Base-by-base conservation (phyloP, 1,284 basidiomycete genomes). In the Trametes pubescens region DNA sequence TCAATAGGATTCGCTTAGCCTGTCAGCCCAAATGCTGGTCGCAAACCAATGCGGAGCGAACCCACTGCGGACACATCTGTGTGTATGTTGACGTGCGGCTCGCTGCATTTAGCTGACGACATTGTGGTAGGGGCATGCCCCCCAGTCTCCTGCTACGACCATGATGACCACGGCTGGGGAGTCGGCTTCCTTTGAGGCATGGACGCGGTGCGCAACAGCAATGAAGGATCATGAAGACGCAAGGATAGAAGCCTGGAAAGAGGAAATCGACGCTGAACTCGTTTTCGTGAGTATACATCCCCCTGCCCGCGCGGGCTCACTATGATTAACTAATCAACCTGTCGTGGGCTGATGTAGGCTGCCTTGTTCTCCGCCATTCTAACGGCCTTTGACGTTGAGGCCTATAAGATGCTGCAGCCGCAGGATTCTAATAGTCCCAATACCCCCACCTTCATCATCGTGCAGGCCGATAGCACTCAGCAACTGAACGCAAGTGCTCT, bases 331-430 rank as follows among this genome's bases (percentile, higher is more conserved):
- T 1, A 7, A 26, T 38, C 16, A 26, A 16, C 24, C 22, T 32
- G 21, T 43, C 16, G 14, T 34, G 21, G 6, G n/a, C 44, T 47
- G n/a, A 8, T 24, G 37, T 54, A 73, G 72, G 72, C 72, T 1
- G 72, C 69, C 51, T 51, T 72, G 9, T 73, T 71, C 58, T 73
- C 72, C 4, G 72, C 71, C 0, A 69, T 71, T 2, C 49, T 72
- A 14, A 73, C 71, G 14, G 68, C 72, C 1, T 73, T 73, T 57
- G 65, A 71, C 49, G 66, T 72, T 37, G 69, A 72, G 35, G 63
- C 64, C 2, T 73, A 73, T 51, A 56, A 70, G 49, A 56, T 64
- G 38, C 64, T 73, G 24, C 55, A 63, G 11, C 61, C 65, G 6
- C 51, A 58, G 35, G 46, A 10, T 35, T 54, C 58, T 5, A 59